Evolutionary conservation across 140 eudicot genomes (phyloP).

Genomic region (Stevia rebaudiana): DNA sequence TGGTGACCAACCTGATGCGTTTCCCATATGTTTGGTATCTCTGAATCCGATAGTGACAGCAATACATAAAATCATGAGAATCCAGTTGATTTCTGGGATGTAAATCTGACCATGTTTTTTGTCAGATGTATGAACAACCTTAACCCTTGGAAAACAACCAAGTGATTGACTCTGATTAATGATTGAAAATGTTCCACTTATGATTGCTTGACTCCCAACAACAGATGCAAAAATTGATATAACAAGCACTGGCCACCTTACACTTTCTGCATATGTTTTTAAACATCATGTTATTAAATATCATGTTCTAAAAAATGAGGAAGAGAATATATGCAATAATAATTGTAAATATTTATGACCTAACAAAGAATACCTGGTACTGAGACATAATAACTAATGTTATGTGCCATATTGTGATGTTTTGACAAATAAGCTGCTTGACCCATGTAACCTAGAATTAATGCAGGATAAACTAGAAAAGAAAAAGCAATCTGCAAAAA

Average conservation of each 20-base stretch:
- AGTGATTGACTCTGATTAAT: conserved; percentile 80
- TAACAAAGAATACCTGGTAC: conserved; percentile 59
- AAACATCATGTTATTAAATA: neutral
- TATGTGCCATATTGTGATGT: conserved; percentile 49
- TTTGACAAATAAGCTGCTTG: conserved; percentile 86
- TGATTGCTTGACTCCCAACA: conserved; percentile 85
- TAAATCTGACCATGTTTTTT: conserved; percentile 79
- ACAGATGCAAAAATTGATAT: conserved; percentile 60
- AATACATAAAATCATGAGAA: conserved; percentile 64
- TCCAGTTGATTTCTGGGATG: conserved; percentile 82
- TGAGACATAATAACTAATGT: conserved; percentile 67
- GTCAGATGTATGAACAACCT: conserved; percentile 65
- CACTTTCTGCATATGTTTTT: conserved; percentile 38
- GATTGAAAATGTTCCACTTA: conserved; percentile 71
- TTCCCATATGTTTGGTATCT: conserved; percentile 58
- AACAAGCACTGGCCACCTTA: conserved; percentile 73
- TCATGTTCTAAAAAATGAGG: neutral
- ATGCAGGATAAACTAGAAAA: conserved; percentile 78
- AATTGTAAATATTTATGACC: neutral
- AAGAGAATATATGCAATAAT: neutral
- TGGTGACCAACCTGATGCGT: conserved; percentile 58
- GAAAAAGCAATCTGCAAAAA: conserved; percentile 71
- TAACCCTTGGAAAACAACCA: conserved; percentile 83
- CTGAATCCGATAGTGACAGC: conserved; percentile 73
- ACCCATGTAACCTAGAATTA: conserved; percentile 83